phyloP scores from a whole-genome alignment of 2,329 filamentous ascomycete species.

The Ascochyta rabiei region DNA sequence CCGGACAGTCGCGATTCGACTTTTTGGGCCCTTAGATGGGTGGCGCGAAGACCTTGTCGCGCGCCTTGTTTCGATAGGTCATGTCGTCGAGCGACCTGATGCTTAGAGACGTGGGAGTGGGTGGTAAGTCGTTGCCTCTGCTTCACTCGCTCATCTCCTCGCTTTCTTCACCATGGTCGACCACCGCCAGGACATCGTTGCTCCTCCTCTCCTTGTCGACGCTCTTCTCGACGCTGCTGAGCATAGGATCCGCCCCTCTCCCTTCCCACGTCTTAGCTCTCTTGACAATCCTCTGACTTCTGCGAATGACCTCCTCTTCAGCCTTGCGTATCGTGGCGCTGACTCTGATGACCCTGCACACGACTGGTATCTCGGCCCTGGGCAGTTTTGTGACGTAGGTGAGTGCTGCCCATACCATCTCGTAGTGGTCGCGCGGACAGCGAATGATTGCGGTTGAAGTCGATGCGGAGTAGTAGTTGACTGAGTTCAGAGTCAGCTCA shows the following conservation, averaged over 20 bases:
- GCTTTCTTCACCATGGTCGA: constrained; percentile 24
- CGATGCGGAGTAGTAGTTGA: constrained; percentile 91
- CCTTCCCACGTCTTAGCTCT: constrained; percentile 61
- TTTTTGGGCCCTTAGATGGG: too few relatives aligned
- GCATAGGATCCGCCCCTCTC: constrained; percentile 9
- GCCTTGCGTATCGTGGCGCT: constrained; percentile 92
- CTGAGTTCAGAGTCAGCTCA: constrained; percentile 51
- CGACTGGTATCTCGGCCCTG: constrained; percentile 68
- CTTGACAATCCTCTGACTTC: constrained; percentile 74
- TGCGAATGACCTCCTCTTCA: constrained; percentile 84
- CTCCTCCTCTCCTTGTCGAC: constrained; percentile 12
- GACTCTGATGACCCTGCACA: constrained; percentile 83
- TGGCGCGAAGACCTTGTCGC: neutral
- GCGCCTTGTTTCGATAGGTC: neutral
- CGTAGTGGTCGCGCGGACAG: constrained; percentile 80
- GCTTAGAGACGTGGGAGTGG: rapidly evolving
- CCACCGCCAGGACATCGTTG: constrained; percentile 10
- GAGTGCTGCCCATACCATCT: constrained; percentile 87
- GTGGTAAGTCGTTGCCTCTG: neutral
- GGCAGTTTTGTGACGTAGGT: constrained; percentile 78
- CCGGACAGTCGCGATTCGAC: too few relatives aligned
- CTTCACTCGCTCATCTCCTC: constrained; percentile 33
- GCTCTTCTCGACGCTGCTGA: constrained; percentile 8
- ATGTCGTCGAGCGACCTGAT: neutral
- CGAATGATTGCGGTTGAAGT: constrained; percentile 93